Percentiles rank a stretch among this genome's conserved stretches.
These are phyloP conservation scores for Phaeodactylum tricornutum DNA, from an alignment of 108 stramenopile species.

Conservation along the genomic window DNA sequence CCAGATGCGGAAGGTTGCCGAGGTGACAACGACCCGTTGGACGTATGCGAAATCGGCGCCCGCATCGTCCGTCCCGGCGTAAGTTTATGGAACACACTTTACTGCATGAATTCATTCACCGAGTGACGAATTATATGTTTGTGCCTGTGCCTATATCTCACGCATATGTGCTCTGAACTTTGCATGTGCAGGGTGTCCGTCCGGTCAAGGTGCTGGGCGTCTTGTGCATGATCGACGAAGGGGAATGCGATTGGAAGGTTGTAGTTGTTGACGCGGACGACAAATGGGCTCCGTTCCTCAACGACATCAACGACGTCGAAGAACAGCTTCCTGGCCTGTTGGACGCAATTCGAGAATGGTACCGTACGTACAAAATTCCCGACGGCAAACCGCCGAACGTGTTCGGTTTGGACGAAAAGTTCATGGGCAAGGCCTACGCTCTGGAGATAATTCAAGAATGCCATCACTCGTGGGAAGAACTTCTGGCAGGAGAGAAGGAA, in stretches of 20 bases:
- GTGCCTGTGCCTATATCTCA: background rate
- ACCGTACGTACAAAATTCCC: conserved; percentile 97
- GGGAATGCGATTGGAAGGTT: conserved; percentile 98
- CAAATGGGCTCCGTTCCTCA: conserved; percentile 91
- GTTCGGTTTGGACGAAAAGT: conserved; percentile 88
- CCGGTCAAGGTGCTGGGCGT: conserved; percentile 96
- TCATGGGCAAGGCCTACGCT: conserved; percentile 89
- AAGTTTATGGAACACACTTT: too few species aligned
- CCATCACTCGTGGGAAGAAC: conserved; percentile 81
- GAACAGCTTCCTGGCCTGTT: conserved; percentile 84
- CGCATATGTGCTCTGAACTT: too few species aligned
- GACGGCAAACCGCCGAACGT: conserved; percentile 97
- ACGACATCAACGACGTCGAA: conserved; percentile 95
- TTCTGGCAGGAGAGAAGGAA: conserved; percentile 79
- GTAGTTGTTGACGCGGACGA: conserved; percentile 91
- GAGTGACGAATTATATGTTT: background rate
- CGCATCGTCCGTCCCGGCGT: conserved; percentile 64
- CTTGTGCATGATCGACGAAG: conserved; percentile 97
- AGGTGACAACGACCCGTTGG: conserved; percentile 28
- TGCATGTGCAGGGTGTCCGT: conserved; percentile 65
- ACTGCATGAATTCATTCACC: conserved; percentile 1
- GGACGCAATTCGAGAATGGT: conserved; percentile 92
- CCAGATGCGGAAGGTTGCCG: conserved; percentile 86
- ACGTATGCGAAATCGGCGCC: conserved; percentile 84
- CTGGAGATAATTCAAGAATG: conserved; percentile 79